Percentiles rank a stretch among this genome's conserved stretches.
Conservation (phyloP, 257 asterid genomes). For the Thymus quinquecostatus region DNA sequence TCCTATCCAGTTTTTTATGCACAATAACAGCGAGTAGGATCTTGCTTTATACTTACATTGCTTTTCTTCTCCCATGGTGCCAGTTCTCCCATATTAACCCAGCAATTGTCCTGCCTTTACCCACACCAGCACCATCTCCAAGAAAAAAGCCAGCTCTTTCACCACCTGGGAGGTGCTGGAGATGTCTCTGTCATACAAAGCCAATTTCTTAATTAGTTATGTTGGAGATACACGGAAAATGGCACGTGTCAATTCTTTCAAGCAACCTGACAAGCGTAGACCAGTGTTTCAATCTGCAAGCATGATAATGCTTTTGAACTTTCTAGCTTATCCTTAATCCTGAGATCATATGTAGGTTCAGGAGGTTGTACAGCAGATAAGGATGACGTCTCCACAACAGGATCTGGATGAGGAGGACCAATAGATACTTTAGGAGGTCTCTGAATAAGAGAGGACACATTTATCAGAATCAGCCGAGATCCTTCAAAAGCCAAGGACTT, state of each 20-base stretch:
- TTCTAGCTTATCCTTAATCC: slow-evolving; percentile 75
- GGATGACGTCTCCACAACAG: slow-evolving; percentile 93
- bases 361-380: slow-evolving; percentile 97
- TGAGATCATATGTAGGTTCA: slow-evolving; percentile 85
- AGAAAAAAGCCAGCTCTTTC: slow-evolving; percentile 95
- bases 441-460: slow-evolving; percentile 46
- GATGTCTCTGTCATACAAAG: slow-evolving; percentile 74
- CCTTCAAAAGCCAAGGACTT: slow-evolving; percentile 18
- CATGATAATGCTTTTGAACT: slow-evolving; percentile 79
- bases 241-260: slow-evolving; percentile 25
- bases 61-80: slow-evolving; percentile 85
- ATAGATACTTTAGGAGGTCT: slow-evolving; percentile 89
- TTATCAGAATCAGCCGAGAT: slow-evolving; percentile 32
- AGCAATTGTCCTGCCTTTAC: slow-evolving; percentile 97
- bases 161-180: slow-evolving; percentile 86
- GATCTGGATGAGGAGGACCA: slow-evolving; percentile 95
- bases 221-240: slow-evolving; percentile 25
- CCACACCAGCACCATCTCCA: slow-evolving; percentile 99
- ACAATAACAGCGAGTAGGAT: slow-evolving; percentile 19
- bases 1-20: slow-evolving; percentile 26
- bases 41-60: slow-evolving; percentile 64
- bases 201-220: slow-evolving; percentile 28
- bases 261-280: slow-evolving; percentile 95
- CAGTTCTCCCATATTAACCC: slow-evolving; percentile 99
- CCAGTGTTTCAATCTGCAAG: slow-evolving; percentile 96